phyloP scores from a whole-genome alignment of 2,329 filamentous ascomycete species.

The Escovopsis sp. region DNA sequence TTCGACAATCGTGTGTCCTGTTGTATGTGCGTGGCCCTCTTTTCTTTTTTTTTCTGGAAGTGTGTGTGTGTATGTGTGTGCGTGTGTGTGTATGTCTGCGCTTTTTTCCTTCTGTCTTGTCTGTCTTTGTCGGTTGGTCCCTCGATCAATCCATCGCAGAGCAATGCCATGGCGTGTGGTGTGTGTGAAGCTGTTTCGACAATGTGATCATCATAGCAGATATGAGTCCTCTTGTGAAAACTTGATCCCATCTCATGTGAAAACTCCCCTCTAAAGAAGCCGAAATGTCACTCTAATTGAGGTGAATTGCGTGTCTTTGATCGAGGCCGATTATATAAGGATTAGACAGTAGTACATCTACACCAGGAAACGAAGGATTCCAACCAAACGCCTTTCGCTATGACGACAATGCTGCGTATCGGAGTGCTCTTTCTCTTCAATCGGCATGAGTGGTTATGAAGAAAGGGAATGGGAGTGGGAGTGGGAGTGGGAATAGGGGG shows the following conservation, averaged over 20 bases:
- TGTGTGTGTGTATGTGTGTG: too few species aligned
- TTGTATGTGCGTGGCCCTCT: slow-evolving; percentile 9
- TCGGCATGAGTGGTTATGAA: slow-evolving; percentile 16
- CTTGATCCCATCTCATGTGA: too few species aligned
- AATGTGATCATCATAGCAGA: too few species aligned
- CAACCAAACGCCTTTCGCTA: slow-evolving; percentile 43
- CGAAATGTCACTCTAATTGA: neutral
- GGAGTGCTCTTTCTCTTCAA: slow-evolving; percentile 18
- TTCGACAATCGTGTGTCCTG: neutral
- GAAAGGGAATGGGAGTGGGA: slow-evolving; percentile 7
- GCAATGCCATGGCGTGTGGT: too few species aligned
- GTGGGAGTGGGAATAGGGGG: slow-evolving; percentile 12
- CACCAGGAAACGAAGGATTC: slow-evolving; percentile 31
- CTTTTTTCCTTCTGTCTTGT: too few species aligned
- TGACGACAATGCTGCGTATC: slow-evolving; percentile 27
- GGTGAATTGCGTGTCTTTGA: slow-evolving; percentile 5
- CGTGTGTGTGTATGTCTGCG: too few species aligned
- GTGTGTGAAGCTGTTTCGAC: too few species aligned
- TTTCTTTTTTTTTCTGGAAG: slow-evolving; percentile 11
- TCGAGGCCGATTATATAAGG: slow-evolving; percentile 27
- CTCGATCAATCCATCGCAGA: too few species aligned
- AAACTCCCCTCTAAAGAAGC: neutral
- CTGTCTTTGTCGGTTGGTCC: too few species aligned
- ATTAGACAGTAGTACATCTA: slow-evolving; percentile 39
- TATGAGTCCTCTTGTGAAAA: too few species aligned